Evolutionary conservation across 2,329 filamentous ascomycete species (phyloP), one percentile per base, ranked within the genome.

Genomic region (Botrytis fabae): DNA sequence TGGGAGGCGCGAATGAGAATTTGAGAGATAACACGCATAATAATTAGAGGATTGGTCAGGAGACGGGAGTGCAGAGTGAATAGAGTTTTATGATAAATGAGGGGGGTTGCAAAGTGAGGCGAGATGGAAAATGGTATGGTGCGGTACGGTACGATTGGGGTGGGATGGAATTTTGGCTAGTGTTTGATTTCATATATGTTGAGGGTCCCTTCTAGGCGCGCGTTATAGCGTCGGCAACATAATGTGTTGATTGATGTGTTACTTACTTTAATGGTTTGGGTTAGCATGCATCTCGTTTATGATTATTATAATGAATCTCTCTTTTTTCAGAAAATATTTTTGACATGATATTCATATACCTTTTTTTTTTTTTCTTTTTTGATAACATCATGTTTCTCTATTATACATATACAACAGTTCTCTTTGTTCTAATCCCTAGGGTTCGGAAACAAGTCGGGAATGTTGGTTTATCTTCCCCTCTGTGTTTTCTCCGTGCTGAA

Each of bases 141-240:
- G n/a, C 14, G 51, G 10, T 22, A 51, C 14, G 51, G 10, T 10
- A 51, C 12, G 22, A 8, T 54, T 28, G 2, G 48, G 48, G 2
- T 14, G n/a, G 6, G n/a, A 57, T 28, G 51, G n/a, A 12, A 16
- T 18, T 18, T 28, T 18, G 28, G 14, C n/a, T n/a, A 6, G n/a
- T 9, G 14, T 57, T 57, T 28, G 14, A 57, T 57, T 57, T 7
- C 1, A 57, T 16, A 28, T 9, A 57, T 4, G n/a, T 32, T 28
- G n/a, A 4, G 3, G 14, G n/a, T 28, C 3, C n/a, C 7, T 16
- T 28, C 16, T 9, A 5, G n/a, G 3, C 1, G n/a, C 18, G n/a
- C n/a, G 51, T 57, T 57, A 8, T 57, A 2, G 14, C 28, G 2
- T 28, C 51, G 14, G 14, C 14, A 57, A 28, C 14, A 57, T 54